Evolutionary conservation across 192 early-diverging fungal genomes (phyloP).

Genomic region (Coemansia pectinata): DNA sequence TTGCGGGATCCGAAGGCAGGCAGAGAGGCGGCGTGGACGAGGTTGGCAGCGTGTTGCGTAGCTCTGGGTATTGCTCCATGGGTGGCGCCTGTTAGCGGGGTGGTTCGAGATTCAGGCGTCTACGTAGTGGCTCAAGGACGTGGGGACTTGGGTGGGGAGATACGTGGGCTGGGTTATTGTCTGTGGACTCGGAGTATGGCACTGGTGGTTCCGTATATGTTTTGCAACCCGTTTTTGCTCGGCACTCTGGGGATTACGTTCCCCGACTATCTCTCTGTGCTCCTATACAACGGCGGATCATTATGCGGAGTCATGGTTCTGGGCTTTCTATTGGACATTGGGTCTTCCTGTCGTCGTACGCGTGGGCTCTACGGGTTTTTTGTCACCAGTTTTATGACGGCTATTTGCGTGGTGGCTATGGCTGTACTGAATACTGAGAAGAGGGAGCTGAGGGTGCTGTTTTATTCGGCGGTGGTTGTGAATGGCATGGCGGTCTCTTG

Average conservation of each 20-base stretch:
- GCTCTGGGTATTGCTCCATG: not conserved
- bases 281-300: conserved; percentile 17
- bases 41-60: not conserved
- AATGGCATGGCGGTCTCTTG: conserved; percentile 22
- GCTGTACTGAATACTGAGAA: conserved; percentile 6
- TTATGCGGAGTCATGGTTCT: conserved; percentile 8
- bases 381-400: not conserved
- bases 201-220: conserved; percentile 31
- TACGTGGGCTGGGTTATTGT: not conserved
- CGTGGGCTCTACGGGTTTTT: conserved; percentile 18
- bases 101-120: conserved; percentile 27
- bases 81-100: conserved; percentile 1
- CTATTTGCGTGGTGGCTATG: not conserved
- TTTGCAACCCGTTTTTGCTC: conserved; percentile 17
- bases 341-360: conserved; percentile 2
- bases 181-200: not conserved
- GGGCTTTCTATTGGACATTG: conserved; percentile 17
- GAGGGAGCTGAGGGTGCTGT: not conserved
- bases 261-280: conserved; percentile 3
- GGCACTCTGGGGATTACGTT: conserved; percentile 14
- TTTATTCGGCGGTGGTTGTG: conserved; percentile 11
- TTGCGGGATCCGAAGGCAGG: not conserved
- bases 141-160: not conserved
- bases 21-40: conserved; percentile 4
- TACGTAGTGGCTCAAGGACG: conserved; percentile 15